Evolutionary conservation across 768 basidiomycete genomes (phyloP).

Genomic region (Hygrocybe punicea): DNA sequence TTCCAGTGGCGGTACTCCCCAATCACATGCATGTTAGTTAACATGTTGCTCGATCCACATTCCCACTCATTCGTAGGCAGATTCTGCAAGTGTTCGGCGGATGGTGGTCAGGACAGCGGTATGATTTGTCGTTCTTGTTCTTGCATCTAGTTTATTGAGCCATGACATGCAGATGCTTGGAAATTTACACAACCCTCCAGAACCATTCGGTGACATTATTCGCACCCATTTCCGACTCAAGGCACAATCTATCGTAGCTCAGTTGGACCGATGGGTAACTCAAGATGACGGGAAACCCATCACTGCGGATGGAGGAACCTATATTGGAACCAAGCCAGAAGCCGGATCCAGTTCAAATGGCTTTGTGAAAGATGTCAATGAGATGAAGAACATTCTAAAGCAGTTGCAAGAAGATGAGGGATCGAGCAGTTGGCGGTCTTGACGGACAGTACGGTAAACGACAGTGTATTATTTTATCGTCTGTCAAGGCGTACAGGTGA

Average conservation of each 20-base stretch:
- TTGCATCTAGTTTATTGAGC: slow-evolving; percentile 5
- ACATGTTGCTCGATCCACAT: not conserved
- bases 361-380: slow-evolving; percentile 66
- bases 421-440: slow-evolving; percentile 2
- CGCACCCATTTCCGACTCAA: slow-evolving; percentile 90
- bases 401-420: slow-evolving; percentile 34
- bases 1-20: slow-evolving; percentile 62
- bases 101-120: slow-evolving; percentile 92
- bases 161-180: slow-evolving; percentile 64
- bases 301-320: slow-evolving; percentile 51
- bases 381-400: slow-evolving; percentile 59
- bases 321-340: slow-evolving; percentile 29
- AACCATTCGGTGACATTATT: slow-evolving; percentile 84
- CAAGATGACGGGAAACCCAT: slow-evolving; percentile 70
- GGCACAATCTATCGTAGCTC: slow-evolving; percentile 59
- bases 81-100: slow-evolving; percentile 87
- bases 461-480: not conserved
- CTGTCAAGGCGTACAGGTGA: no score
- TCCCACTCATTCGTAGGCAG: slow-evolving; percentile 37
- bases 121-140: slow-evolving; percentile 21
- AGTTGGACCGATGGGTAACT: slow-evolving; percentile 75
- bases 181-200: slow-evolving; percentile 75
- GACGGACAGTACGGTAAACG: not conserved
- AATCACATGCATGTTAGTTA: slow-evolving; percentile 70
- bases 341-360: slow-evolving; percentile 52